A percentile compares a stretch with the other conserved stretches of the same genome.
phyloP scores from a whole-genome alignment of 805 yeast genomes.

The Sugiyamaella americana region DNA sequence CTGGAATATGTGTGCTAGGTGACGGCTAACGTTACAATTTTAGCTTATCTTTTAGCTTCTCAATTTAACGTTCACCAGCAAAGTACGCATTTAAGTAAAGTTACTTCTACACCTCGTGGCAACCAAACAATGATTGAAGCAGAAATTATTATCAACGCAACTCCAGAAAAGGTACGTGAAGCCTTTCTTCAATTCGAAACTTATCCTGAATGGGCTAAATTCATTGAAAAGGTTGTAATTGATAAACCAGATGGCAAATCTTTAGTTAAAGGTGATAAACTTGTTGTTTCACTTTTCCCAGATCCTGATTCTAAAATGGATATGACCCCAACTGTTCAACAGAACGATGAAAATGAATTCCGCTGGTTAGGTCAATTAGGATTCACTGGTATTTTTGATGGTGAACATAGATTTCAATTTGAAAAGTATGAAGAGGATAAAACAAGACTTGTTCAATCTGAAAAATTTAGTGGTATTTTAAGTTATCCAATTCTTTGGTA shows the following conservation, averaged over 20 bases:
- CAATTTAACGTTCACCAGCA: too few relatives aligned
- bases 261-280: neutral
- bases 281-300: neutral
- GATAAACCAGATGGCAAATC: neutral
- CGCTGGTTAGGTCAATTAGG: slow-evolving; percentile 2
- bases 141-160: slow-evolving; percentile 7
- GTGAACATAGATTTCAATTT: slow-evolving; percentile 6
- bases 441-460: slow-evolving; percentile 2
- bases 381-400: slow-evolving; percentile 5
- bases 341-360: slow-evolving; percentile 1
- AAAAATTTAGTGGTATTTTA: slow-evolving; percentile 1
- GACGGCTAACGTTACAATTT: neutral
- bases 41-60: too few relatives aligned
- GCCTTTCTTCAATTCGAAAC: slow-evolving; percentile 6
- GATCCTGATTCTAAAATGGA: slow-evolving; percentile 1
- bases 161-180: slow-evolving; percentile 6
- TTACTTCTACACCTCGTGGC: too few relatives aligned
- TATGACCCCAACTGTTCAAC: slow-evolving; percentile 2
- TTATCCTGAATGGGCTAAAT: slow-evolving; percentile 7
- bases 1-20: too few relatives aligned
- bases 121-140: slow-evolving; percentile 2
- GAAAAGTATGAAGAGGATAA: slow-evolving; percentile 1
- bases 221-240: neutral
- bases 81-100: too few relatives aligned
- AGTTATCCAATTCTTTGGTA: neutral